Percentiles rank a stretch among this genome's conserved stretches.
phyloP scores from a whole-genome alignment of 1,284 basidiomycete species.

The Kwoniella shivajii region DNA sequence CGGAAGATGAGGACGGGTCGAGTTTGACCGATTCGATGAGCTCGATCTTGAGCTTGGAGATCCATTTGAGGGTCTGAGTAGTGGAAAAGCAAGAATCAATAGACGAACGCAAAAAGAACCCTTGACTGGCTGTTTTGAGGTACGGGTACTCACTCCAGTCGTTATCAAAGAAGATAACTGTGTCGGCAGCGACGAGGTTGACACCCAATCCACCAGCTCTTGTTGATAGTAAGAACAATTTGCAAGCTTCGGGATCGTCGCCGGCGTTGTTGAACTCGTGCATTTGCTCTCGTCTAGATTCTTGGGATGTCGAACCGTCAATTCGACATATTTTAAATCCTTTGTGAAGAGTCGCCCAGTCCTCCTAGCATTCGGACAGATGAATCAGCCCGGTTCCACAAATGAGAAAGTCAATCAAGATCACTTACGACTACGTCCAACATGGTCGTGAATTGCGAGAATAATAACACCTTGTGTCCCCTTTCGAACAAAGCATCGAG shows the following conservation, averaged over 20 bases:
- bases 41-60: conserved; percentile 91
- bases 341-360: conserved; percentile 83
- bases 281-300: conserved; percentile 84
- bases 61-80: conserved; percentile 91
- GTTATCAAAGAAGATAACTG: conserved; percentile 92
- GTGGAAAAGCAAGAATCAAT: neutral
- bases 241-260: conserved; percentile 65
- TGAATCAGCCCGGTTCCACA: neutral
- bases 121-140: too few species aligned
- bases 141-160: conserved; percentile 73
- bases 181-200: conserved; percentile 90
- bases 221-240: conserved; percentile 87
- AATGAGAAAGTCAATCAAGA: neutral
- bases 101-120: too few species aligned
- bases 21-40: conserved; percentile 93
- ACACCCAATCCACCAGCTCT: conserved; percentile 90
- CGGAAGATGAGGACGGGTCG: conserved; percentile 85
- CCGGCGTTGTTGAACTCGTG: conserved; percentile 77
- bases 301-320: conserved; percentile 77
- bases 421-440: conserved; percentile 79
- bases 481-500: conserved; percentile 79
- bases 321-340: conserved; percentile 82
- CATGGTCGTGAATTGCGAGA: conserved; percentile 94
- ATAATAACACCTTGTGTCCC: conserved; percentile 87
- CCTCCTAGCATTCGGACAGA: conserved; percentile 56